Evolutionary conservation across 139 green algal species (phyloP).

Genomic region (Gonium pectorale): DNA sequence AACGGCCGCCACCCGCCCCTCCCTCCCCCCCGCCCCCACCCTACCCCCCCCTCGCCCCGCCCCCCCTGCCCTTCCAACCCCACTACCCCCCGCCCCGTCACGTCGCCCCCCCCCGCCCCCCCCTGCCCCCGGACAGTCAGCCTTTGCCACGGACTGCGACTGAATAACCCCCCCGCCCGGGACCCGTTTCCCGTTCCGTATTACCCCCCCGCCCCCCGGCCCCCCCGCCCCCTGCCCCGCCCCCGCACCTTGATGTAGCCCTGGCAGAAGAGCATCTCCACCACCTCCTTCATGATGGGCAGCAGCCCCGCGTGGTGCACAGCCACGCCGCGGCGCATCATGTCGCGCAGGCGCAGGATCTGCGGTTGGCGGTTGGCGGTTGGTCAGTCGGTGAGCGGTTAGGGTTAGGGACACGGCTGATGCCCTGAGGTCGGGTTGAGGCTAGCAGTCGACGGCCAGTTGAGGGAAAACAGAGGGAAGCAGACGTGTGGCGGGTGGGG

Average conservation of each 20-base stretch:
- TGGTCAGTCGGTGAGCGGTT: not conserved
- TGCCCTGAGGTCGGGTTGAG: too few relatives aligned
- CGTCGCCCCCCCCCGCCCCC: not conserved
- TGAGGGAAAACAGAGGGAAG: too few relatives aligned
- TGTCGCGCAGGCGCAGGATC: slow-evolving; percentile 85
- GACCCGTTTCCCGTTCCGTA: not conserved
- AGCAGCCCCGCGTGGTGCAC: slow-evolving; percentile 97
- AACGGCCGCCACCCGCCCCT: too few relatives aligned
- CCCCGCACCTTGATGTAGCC: slow-evolving; percentile 86
- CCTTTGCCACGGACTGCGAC: not conserved
- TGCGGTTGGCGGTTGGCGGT: slow-evolving; percentile 54
- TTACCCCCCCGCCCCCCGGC: not conserved
- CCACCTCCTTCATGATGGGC: slow-evolving; percentile 97
- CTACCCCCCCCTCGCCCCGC: not conserved
- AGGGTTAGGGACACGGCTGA: not conserved
- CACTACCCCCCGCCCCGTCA: not conserved
- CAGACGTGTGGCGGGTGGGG: not conserved
- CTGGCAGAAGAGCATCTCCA: slow-evolving; percentile 99
- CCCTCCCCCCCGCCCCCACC: not conserved
- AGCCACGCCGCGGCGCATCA: slow-evolving; percentile 91
- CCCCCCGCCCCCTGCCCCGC: not conserved
- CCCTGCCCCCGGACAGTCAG: slow-evolving; percentile 48
- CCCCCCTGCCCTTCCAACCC: not conserved
- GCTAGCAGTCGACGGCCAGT: too few relatives aligned
- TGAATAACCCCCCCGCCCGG: not conserved